Evolutionary conservation across 345 rosid species (phyloP).

Genomic region (Brassica juncea): DNA sequence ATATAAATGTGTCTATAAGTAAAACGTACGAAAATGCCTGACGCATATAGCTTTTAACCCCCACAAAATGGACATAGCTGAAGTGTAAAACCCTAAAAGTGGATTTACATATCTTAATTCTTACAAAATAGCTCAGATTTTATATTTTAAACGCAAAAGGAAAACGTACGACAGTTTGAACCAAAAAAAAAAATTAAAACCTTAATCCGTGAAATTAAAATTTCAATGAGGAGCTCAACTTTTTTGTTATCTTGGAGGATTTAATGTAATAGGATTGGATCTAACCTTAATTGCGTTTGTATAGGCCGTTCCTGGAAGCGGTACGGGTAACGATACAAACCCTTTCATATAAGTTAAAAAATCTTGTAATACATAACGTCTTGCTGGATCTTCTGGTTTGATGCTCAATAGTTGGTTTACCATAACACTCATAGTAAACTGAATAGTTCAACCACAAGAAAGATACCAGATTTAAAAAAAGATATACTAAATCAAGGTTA

Average conservation of each 20-base stretch:
- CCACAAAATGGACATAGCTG: neutral
- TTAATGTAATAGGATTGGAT: neutral
- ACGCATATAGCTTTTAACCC: neutral
- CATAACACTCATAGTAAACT: conserved; percentile 71
- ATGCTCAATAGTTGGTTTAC: conserved; percentile 74
- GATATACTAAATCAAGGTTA: neutral
- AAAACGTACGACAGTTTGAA: neutral
- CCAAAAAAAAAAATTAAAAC: neutral
- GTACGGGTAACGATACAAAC: conserved; percentile 70
- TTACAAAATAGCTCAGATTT: neutral
- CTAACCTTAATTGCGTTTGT: conserved; percentile 80
- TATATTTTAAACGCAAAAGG: no score
- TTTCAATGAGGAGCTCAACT: neutral
- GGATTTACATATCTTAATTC: neutral
- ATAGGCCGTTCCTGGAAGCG: conserved; percentile 70
- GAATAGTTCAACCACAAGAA: conserved; percentile 26
- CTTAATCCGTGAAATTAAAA: neutral
- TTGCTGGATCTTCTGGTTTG: conserved; percentile 58
- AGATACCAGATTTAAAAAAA: neutral
- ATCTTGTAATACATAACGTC: conserved; percentile 56
- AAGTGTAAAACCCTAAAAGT: neutral
- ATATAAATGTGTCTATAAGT: neutral
- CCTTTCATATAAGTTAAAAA: conserved; percentile 81
- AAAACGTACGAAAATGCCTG: neutral
- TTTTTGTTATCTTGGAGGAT: neutral